Evolutionary conservation across 768 basidiomycete species (phyloP), one percentile per base, ranked within the genome.

Genomic region (Leccinum aurantiacum): DNA sequence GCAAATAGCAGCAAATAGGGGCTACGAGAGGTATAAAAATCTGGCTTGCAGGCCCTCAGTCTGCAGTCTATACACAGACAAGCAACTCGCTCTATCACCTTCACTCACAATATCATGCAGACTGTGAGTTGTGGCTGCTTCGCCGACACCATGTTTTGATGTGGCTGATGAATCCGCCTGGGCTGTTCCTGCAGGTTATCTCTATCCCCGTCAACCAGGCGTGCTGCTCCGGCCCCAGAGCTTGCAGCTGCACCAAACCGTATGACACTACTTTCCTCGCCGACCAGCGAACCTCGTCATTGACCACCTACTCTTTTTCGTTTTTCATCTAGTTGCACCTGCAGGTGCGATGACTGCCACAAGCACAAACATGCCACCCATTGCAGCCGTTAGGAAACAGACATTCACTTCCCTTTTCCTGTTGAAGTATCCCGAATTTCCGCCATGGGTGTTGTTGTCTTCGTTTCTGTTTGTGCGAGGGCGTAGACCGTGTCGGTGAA

Each of bases 341-440:
- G 63, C 67, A 63, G 54, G 38, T 65, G 66, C n/a, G 33, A 58
- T 47, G 63, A 61, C 53, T 68, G 67, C 27, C 27, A 27, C 67
- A 65, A 63, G 60, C 61, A 63, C 48, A 51, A 56, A 56, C n/a
- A 2, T 13, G 46, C 5, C 22, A 22, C 22, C 6, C 46, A 6
- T 13, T 46, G 9, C n/a, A 44, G 41, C n/a, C 41, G n/a, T n/a
- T n/a, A 19, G 7, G n/a, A n/a, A 44, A n/a, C 9, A 44, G 9
- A n/a, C n/a, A 19, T 46, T 5, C 19, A 13, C 44, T 5, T 46
- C 38, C 38, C 14, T 33, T 19, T 33, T 17, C 19, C 0, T 17
- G 6, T 17, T 27, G 6, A 46, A 46, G n/a, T 24, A 41, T 25
- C 27, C 33, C 19, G 14, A 19, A 22, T n/a, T 11, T 41, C 54